Evolutionary conservation across 345 rosid genomes (phyloP).

Genomic region (Salix udensis): DNA sequence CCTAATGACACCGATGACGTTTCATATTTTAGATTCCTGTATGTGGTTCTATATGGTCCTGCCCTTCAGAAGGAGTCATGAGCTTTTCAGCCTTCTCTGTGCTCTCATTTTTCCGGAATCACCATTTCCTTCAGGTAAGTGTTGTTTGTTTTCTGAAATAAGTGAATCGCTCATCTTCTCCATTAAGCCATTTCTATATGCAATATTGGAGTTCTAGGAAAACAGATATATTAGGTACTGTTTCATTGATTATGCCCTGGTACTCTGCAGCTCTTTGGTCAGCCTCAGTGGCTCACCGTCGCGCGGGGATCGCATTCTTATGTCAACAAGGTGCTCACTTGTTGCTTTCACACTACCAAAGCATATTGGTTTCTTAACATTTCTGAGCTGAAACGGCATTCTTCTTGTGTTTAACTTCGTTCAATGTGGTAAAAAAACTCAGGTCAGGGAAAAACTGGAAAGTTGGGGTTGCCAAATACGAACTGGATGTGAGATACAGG

Average conservation of each 20-base stretch:
- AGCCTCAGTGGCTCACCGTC: conserved; percentile 91
- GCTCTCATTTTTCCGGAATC: conserved; percentile 79
- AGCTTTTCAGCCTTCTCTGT: conserved; percentile 77
- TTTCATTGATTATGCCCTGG: not conserved
- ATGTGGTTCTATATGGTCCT: conserved; percentile 89
- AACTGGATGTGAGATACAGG: conserved; percentile 50
- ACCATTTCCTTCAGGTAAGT: conserved; percentile 88
- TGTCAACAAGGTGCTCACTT: conserved; percentile 52
- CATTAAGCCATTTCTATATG: too few species aligned
- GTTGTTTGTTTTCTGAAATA: not conserved
- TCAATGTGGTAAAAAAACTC: conserved; percentile 2
- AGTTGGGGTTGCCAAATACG: conserved; percentile 60
- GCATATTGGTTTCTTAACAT: not conserved
- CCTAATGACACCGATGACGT: not conserved
- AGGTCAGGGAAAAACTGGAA: conserved; percentile 68
- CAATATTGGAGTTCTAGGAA: not conserved
- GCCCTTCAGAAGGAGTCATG: conserved; percentile 67
- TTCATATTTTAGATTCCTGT: conserved; percentile 55
- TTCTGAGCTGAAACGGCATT: not conserved
- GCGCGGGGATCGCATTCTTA: conserved; percentile 59
- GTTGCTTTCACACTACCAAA: not conserved
- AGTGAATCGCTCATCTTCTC: too few species aligned
- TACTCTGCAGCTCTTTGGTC: conserved; percentile 59
- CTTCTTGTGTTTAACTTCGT: not conserved
- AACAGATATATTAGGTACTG: not conserved